phyloP scores from a whole-genome alignment of 2,329 filamentous ascomycete genomes.

The Penicillium hordei region DNA sequence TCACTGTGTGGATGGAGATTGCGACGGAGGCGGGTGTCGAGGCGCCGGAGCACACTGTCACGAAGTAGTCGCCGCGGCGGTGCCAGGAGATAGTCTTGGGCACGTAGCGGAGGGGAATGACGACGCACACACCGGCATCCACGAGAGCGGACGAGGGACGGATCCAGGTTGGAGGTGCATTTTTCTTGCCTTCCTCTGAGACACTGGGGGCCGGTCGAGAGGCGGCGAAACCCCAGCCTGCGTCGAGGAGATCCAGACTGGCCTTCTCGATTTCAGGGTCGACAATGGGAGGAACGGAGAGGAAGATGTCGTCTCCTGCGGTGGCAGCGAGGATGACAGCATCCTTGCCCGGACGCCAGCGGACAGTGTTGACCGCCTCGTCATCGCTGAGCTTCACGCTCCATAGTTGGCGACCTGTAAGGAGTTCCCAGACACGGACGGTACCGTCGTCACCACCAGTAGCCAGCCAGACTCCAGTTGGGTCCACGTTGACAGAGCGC shows the following conservation, averaged over 20 bases:
- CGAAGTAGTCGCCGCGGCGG: constrained; percentile 88
- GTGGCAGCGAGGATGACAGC: constrained; percentile 79
- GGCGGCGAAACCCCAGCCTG: constrained; percentile 90
- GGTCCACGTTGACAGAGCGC: constrained; percentile 79
- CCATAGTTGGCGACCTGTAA: constrained; percentile 86
- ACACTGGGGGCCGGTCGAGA: constrained; percentile 55
- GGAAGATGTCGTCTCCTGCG: constrained; percentile 78
- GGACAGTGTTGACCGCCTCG: constrained; percentile 78
- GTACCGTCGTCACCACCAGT: constrained; percentile 94
- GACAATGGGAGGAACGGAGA: constrained; percentile 73
- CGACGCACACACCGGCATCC: constrained; percentile 72
- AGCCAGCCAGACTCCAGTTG: constrained; percentile 79
- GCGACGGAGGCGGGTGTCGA: constrained; percentile 57
- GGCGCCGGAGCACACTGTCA: constrained; percentile 74
- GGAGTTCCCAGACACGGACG: constrained; percentile 83
- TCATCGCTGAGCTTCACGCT: constrained; percentile 72
- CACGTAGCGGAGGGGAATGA: constrained; percentile 73
- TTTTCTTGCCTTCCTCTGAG: constrained; percentile 60
- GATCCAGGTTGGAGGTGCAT: constrained; percentile 76
- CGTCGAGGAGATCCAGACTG: constrained; percentile 75
- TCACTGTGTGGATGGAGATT: constrained; percentile 91
- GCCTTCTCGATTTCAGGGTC: constrained; percentile 71
- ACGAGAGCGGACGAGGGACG: constrained; percentile 73
- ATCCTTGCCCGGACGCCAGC: constrained; percentile 85
- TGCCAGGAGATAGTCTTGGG: constrained; percentile 94